A percentile compares a stretch with the other conserved stretches of the same genome.
Evolutionary conservation across 225 moss, liverwort and hornwort genomes (phyloP).

Genomic region (Sphagnum contortum): DNA sequence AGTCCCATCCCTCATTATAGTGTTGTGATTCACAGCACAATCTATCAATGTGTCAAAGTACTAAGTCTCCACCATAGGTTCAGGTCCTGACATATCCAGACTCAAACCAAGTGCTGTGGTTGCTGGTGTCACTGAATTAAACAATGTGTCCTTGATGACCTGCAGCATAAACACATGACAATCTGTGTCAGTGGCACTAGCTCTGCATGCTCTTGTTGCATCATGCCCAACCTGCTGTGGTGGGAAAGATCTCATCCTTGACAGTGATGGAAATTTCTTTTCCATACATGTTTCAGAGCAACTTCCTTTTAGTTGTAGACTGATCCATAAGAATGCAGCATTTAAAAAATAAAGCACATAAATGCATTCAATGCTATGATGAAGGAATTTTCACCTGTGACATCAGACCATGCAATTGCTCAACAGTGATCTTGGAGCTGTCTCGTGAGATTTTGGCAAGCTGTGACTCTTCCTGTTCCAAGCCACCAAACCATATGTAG

Average conservation of each 20-base stretch:
- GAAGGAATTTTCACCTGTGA: slow-evolving; percentile 44
- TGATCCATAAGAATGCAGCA: too few relatives aligned
- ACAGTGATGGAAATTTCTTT: too few relatives aligned
- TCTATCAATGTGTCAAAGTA: not conserved
- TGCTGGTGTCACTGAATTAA: slow-evolving; percentile 38
- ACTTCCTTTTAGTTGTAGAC: too few relatives aligned
- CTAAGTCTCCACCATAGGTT: slow-evolving; percentile 62
- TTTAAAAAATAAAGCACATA: too few relatives aligned
- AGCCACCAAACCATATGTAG: not conserved
- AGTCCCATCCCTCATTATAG: too few relatives aligned
- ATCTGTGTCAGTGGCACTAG: not conserved
- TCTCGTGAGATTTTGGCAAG: slow-evolving; percentile 97
- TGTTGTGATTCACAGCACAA: too few relatives aligned
- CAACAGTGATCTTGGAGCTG: slow-evolving; percentile 96
- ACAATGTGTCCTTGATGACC: slow-evolving; percentile 55
- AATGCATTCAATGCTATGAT: too few relatives aligned
- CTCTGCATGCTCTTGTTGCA: not conserved
- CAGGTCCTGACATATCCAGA: slow-evolving; percentile 36
- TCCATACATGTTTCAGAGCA: too few relatives aligned
- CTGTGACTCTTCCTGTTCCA: slow-evolving; percentile 86
- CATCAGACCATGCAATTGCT: slow-evolving; percentile 98
- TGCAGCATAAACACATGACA: slow-evolving; percentile 3
- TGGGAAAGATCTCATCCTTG: too few relatives aligned
- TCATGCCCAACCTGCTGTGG: not conserved
- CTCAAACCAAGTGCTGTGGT: slow-evolving; percentile 13